Conservation (phyloP, 1,284 basidiomycete genomes). For the Microbotryum saponariae region DNA sequence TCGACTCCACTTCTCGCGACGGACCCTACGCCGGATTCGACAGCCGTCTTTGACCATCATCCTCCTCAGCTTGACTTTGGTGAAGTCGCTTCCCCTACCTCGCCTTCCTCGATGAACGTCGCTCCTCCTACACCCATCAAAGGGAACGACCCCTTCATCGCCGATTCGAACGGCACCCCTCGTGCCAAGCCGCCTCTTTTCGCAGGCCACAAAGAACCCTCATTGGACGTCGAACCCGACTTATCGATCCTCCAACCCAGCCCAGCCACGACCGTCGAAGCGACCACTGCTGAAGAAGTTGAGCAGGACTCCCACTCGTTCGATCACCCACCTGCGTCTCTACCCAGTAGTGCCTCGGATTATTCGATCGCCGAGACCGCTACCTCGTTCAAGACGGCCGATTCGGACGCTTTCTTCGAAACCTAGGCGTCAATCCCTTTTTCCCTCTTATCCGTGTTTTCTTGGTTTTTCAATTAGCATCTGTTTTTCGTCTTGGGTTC, state of each 20-base stretch:
- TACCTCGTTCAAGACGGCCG: too few relatives aligned
- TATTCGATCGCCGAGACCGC: too few relatives aligned
- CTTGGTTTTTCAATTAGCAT: too few relatives aligned
- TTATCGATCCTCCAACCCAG: neutral
- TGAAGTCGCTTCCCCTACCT: neutral
- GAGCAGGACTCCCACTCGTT: neutral
- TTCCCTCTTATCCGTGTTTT: too few relatives aligned
- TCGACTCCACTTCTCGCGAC: neutral
- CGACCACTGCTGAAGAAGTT: neutral
- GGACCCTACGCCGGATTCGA: slow-evolving; percentile 5
- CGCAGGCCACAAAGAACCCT: neutral
- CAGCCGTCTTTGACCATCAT: slow-evolving; percentile 2
- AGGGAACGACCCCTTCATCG: neutral
- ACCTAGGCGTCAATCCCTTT: too few relatives aligned
- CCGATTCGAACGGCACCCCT: neutral
- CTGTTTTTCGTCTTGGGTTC: too few relatives aligned
- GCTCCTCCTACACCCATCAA: neutral
- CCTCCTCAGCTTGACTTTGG: neutral
- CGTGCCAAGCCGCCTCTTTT: neutral
- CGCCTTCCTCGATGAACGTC: neutral
- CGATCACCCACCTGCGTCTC: neutral
- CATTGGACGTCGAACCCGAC: neutral
- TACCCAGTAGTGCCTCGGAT: too few relatives aligned
- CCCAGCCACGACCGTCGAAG: neutral
- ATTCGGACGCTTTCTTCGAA: too few relatives aligned